Percentiles rank a stretch among this genome's conserved stretches.
Evolutionary conservation across 805 yeast genomes (phyloP).

Genomic region (Zygotorulaspora chibaensis): DNA sequence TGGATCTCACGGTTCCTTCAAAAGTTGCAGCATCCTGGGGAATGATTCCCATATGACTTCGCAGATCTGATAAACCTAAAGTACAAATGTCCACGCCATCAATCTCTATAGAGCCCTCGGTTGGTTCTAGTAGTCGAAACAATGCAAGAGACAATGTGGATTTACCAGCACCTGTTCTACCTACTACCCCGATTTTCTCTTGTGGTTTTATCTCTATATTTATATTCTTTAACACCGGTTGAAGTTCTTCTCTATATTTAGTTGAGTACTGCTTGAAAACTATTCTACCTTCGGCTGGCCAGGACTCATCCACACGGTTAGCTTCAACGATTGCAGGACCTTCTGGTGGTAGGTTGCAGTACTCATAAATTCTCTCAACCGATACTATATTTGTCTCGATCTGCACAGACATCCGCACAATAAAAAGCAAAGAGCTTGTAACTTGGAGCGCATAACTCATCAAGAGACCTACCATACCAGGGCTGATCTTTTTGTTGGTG

Average conservation of each 20-base stretch:
- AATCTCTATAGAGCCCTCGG: slow-evolving; percentile 48
- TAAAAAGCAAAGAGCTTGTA: slow-evolving; percentile 48
- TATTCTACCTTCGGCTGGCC: slow-evolving; percentile 56
- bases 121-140: slow-evolving; percentile 58
- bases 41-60: slow-evolving; percentile 56
- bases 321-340: slow-evolving; percentile 44
- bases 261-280: slow-evolving; percentile 52
- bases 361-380: slow-evolving; percentile 64
- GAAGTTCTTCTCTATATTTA: slow-evolving; percentile 53
- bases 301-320: slow-evolving; percentile 41
- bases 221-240: slow-evolving; percentile 52
- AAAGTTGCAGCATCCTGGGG: slow-evolving; percentile 69
- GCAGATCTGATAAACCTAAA: slow-evolving; percentile 50
- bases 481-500: slow-evolving; percentile 42
- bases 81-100: slow-evolving; percentile 51
- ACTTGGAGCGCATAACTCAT: slow-evolving; percentile 61
- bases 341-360: slow-evolving; percentile 45
- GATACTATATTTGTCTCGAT: slow-evolving; percentile 62
- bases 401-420: slow-evolving; percentile 59
- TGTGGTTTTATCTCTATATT: slow-evolving; percentile 44
- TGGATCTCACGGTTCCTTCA: slow-evolving; percentile 57
- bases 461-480: slow-evolving; percentile 61
- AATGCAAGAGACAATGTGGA: slow-evolving; percentile 57
- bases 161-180: slow-evolving; percentile 77
- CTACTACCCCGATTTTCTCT: slow-evolving; percentile 70